Evolutionary conservation across 306 rosid genomes (phyloP), one percentile per base, ranked within the genome.

Genomic region (Spatholobus suberectus): DNA sequence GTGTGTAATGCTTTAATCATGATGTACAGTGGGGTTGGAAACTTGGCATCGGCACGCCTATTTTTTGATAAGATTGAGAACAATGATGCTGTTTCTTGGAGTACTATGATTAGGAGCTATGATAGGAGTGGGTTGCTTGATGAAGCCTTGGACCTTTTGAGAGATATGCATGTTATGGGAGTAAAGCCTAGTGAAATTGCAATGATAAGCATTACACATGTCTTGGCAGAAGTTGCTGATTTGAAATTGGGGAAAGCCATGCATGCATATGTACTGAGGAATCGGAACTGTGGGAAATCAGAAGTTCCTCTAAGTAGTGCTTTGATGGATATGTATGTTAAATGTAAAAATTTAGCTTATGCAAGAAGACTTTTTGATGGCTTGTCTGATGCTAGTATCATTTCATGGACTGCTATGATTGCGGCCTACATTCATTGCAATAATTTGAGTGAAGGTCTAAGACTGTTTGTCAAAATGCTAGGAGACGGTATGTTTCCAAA

Each of bases 31-130:
- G 90, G 79, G 80, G 84, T 86, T 69, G 92, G 89, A 51, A 84
- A 70, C 23, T 15, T 85, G 40, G 86, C 18, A 20, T 77, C 34
- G 6, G 92, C 93, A 21, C 79, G 90, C 26, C 32, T 77, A 34
- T 29, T 89, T 20, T 92, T 90, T 62, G 94, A 90, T 82, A 81
- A 67, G 80, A 89, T 86, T 88, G 44, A 77, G 17, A 77, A 75
- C 0, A 90, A 86, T 75, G 94, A 92, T 79, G 87, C 4, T 68
- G 93, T 92, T 74, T 86, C 92, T 59, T 92, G 97, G 97, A 92
- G 92, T 78, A 88, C 90, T 9, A 88, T 90, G 92, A 81, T 92
- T 8, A 75, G 91, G 77, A 63, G 80, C 86, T 92, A 77, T 62
- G 85, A 65, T 41, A 73, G 85, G 54, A 88, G 75, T 46, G 86